A percentile compares a stretch with the other conserved stretches of the same genome.
These are phyloP conservation scores for Salix dunnii DNA, from an alignment of 345 rosid genomes.

Conservation along the genomic window DNA sequence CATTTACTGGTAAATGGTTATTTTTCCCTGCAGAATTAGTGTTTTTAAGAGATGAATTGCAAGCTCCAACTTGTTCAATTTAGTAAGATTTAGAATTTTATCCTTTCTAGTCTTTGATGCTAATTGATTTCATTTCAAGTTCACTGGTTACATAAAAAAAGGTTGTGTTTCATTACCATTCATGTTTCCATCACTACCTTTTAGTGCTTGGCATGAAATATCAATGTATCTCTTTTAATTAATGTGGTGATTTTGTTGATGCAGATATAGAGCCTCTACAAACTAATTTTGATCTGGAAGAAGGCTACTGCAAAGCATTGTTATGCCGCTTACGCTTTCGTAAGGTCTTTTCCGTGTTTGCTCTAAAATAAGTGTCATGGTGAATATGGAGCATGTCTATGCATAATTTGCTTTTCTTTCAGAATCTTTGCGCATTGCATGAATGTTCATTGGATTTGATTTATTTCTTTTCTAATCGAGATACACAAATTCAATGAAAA, in stretches of 20 bases:
- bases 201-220: not conserved
- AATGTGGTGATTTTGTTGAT: constrained; percentile 16
- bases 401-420: not conserved
- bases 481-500: not conserved
- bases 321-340: constrained; percentile 96
- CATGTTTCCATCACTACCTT: not conserved
- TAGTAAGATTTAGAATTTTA: not conserved
- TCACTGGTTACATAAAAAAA: not conserved
- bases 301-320: constrained; percentile 82
- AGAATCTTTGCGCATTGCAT: not conserved
- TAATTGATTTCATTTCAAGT: not conserved
- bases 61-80: not conserved
- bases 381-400: not conserved
- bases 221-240: not conserved
- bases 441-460: not conserved
- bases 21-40: not conserved
- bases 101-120: not conserved
- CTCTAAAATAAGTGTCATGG: constrained; percentile 15
- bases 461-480: not conserved
- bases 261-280: constrained; percentile 91
- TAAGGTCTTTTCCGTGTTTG: constrained; percentile 83
- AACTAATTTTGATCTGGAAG: constrained; percentile 63
- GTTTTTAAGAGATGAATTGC: not conserved
- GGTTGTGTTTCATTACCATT: not conserved
- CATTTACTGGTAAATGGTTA: not conserved